These are phyloP conservation scores for Eutrema salsugineum DNA, from an alignment of 441 rosid species.

Conservation along the genomic window DNA sequence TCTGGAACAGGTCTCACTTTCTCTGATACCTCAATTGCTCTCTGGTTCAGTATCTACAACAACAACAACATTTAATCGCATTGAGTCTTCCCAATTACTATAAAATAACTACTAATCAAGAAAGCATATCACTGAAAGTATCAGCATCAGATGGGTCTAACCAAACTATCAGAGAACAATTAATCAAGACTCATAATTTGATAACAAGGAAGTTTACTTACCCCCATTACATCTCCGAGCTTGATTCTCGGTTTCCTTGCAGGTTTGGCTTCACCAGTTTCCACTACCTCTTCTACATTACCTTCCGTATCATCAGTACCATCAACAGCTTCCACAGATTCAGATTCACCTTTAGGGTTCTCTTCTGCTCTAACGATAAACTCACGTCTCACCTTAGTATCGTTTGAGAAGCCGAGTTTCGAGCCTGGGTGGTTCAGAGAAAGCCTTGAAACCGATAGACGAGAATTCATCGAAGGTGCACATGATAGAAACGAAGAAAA, in stretches of 20 bases:
- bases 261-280: slow-evolving; percentile 38
- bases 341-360: slow-evolving; percentile 36
- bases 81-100: neutral
- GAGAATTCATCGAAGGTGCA: slow-evolving; percentile 16
- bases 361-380: slow-evolving; percentile 60
- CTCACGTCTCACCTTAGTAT: slow-evolving; percentile 34
- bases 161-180: too few relatives aligned
- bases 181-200: neutral
- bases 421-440: slow-evolving; percentile 32
- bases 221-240: slow-evolving; percentile 94
- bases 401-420: slow-evolving; percentile 25
- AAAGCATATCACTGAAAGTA: neutral
- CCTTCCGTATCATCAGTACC: slow-evolving; percentile 28
- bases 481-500: slow-evolving; percentile 39
- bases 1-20: slow-evolving; percentile 67
- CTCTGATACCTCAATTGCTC: slow-evolving; percentile 66
- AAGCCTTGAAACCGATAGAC: slow-evolving; percentile 31
- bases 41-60: slow-evolving; percentile 67
- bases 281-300: slow-evolving; percentile 32
- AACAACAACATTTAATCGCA: neutral
- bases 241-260: slow-evolving; percentile 46
- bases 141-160: too few relatives aligned
- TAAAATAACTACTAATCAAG: neutral
- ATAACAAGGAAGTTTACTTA: slow-evolving; percentile 25
- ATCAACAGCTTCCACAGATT: slow-evolving; percentile 28